phyloP scores from a whole-genome alignment of 768 basidiomycete genomes.

The Lentinula edodes region DNA sequence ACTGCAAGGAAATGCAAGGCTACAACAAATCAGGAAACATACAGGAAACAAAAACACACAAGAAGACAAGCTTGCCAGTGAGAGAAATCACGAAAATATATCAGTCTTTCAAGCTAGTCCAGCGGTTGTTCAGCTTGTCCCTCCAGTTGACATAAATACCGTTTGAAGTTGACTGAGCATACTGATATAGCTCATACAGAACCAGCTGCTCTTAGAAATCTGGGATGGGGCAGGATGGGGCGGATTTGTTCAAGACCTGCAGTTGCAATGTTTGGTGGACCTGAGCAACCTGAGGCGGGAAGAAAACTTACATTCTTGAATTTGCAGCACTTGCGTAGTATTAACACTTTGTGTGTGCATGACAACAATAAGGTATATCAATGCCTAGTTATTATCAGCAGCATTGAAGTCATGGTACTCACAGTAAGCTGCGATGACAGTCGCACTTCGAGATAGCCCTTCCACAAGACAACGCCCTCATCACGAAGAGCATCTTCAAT shows the following conservation, averaged over 20 bases:
- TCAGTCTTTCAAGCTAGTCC: too few relatives aligned
- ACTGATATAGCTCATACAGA: slow-evolving; percentile 68
- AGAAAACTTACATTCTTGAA: slow-evolving; percentile 43
- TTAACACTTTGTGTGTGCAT: slow-evolving; percentile 60
- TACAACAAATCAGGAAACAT: background rate
- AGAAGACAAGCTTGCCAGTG: too few relatives aligned
- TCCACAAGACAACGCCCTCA: slow-evolving; percentile 60
- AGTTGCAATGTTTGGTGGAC: slow-evolving; percentile 1
- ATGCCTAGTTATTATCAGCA: slow-evolving; percentile 4
- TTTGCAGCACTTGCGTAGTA: slow-evolving; percentile 52
- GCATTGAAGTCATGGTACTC: slow-evolving; percentile 20
- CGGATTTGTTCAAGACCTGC: slow-evolving; percentile 70
- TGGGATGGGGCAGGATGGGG: slow-evolving; percentile 76
- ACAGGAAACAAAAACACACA: background rate
- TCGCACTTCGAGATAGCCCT: slow-evolving; percentile 60
- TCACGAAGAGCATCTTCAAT: slow-evolving; percentile 54
- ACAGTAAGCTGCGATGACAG: slow-evolving; percentile 77
- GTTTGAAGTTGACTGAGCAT: slow-evolving; percentile 51
- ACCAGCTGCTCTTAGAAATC: slow-evolving; percentile 78
- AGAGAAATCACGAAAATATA: too few relatives aligned
- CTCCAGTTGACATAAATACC: slow-evolving; percentile 70
- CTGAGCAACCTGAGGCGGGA: background rate
- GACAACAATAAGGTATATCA: slow-evolving; percentile 32
- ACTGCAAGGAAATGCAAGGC: background rate
- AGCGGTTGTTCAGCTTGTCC: slow-evolving; percentile 43